phyloP scores from a whole-genome alignment of 306 rosid species.

The Ceratonia siliqua region DNA sequence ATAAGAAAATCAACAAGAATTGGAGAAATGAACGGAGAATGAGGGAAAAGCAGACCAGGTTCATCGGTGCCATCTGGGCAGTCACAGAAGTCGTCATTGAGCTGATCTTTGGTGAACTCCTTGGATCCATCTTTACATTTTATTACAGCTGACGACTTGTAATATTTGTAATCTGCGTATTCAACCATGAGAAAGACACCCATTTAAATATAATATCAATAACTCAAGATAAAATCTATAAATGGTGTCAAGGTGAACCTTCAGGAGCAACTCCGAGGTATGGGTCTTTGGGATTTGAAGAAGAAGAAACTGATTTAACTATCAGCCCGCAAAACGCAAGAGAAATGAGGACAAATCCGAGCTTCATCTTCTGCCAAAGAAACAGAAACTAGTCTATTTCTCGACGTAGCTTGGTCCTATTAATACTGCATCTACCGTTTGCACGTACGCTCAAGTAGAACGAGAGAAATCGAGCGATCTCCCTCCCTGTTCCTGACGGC shows the following conservation, averaged over 20 bases:
- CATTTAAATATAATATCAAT: neutral
- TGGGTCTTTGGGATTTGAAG: slow-evolving; percentile 45
- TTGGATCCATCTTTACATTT: slow-evolving; percentile 83
- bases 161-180: slow-evolving; percentile 69
- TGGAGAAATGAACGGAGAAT: neutral
- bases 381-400: neutral
- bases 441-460: neutral
- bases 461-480: neutral
- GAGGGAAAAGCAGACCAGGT: slow-evolving; percentile 60
- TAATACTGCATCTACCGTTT: neutral
- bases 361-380: slow-evolving; percentile 39
- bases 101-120: slow-evolving; percentile 73
- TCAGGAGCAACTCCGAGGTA: slow-evolving; percentile 78
- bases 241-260: slow-evolving; percentile 44
- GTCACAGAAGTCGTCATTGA: slow-evolving; percentile 93
- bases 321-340: slow-evolving; percentile 31
- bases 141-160: slow-evolving; percentile 65
- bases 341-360: slow-evolving; percentile 32
- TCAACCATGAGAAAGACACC: slow-evolving; percentile 6
- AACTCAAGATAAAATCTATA: neutral
- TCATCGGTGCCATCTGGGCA: slow-evolving; percentile 96
- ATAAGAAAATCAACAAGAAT: neutral
- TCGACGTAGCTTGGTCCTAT: neutral
- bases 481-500: neutral
- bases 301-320: slow-evolving; percentile 50